Base-by-base conservation (phyloP, 768 basidiomycete species). In the Candolleomyces eurysporus region DNA sequence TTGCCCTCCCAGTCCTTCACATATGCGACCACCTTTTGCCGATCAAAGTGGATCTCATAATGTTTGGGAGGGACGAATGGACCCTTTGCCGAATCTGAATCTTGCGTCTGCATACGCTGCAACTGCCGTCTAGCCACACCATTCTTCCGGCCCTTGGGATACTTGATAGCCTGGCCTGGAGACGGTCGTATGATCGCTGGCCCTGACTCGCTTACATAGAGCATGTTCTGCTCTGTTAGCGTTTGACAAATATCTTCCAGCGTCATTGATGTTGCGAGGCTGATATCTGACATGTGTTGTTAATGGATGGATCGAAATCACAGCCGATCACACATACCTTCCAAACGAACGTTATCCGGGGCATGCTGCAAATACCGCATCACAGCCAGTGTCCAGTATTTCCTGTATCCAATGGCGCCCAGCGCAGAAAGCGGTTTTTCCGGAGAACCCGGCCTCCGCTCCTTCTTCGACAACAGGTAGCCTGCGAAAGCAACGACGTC, bases 401-500 rank as follows among this genome's bases (percentile, higher is more conserved):
- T 92, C 77, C 82, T 88, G 77, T 99, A 99, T n/a, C 94, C 92
- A 57, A 98, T 79, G 13, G 92, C 90, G 22, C 97, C 97, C 26
- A 99, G 83, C 45, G 85, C 89, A 48, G 95, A 98, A 13, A 99
- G 84, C 13, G 97, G 97, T 67, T 96, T 96, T 73, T 99, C 97
- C 1, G 97, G 97, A 7, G 96, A 94, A 21, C 97, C 97, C 11
- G 87, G 70, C 58, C 94, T 79, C 36, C 86, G 87, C 73, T 99
- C 97, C 69, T 97, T 97, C 81, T 92, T 96, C 7, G 96, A 97
- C 65, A 99, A 77, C 8, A 97, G 80, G 76, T 97, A 99, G 75
- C 97, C 96, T 98, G 64, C 30, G 61, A 59, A 68, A 60, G 31
- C 59, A 13, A 57, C 43, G 49, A 17, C 22, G 40, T 51, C 52